Evolutionary conservation across 768 basidiomycete genomes (phyloP).

Genomic region (Suillus ampliporus): DNA sequence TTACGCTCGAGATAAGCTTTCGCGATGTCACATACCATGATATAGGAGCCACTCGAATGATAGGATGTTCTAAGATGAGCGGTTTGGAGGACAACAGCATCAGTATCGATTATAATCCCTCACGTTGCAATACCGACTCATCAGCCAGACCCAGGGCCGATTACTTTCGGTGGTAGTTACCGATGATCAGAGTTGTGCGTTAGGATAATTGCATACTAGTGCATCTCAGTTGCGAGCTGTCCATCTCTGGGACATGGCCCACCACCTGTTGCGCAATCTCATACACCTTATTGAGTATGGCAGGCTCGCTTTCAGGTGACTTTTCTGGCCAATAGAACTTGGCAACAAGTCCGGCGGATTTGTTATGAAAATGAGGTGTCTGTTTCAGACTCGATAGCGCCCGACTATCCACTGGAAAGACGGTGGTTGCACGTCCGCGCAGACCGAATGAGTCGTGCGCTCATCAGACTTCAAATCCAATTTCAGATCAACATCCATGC

Average conservation of each 20-base stretch:
- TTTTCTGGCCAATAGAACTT: constrained; percentile 10
- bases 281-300: not conserved
- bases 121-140: not conserved
- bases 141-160: not conserved
- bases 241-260: constrained; percentile 6
- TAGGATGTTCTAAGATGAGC: no score
- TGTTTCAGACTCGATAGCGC: not conserved
- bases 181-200: not conserved
- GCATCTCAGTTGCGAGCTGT: no score
- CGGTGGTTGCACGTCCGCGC: not conserved
- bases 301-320: not conserved
- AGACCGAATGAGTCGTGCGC: constrained; percentile 5
- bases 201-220: not conserved
- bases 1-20: no score
- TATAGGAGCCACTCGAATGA: no score
- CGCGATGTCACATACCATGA: no score
- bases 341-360: not conserved
- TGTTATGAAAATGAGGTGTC: not conserved
- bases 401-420: not conserved
- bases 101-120: no score
- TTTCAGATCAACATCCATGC: not conserved
- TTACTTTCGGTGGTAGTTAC: not conserved
- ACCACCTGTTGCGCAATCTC: not conserved
- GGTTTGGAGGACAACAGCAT: no score
- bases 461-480: not conserved